Percentiles rank a stretch among this genome's conserved stretches.
Conservation (phyloP, 2,329 filamentous ascomycete genomes). For the Pseudogymnoascus sp. region DNA sequence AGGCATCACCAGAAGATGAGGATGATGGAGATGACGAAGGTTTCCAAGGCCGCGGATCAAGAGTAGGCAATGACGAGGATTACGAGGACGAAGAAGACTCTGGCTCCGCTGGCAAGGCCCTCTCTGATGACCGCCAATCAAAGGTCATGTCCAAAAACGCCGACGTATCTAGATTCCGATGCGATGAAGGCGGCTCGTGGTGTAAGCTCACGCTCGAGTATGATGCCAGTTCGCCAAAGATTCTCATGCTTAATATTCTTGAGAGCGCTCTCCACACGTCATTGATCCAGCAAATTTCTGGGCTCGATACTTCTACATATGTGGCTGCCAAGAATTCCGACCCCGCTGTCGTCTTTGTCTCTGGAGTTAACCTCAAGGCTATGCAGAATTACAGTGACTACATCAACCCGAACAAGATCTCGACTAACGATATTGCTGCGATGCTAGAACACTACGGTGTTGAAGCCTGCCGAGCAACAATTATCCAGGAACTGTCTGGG, state of each 20-base stretch:
- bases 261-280: slow-evolving; percentile 71
- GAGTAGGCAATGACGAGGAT: slow-evolving; percentile 23
- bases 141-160: slow-evolving; percentile 56
- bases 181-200: slow-evolving; percentile 68
- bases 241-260: slow-evolving; percentile 86
- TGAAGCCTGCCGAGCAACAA: slow-evolving; percentile 80
- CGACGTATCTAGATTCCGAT: slow-evolving; percentile 69
- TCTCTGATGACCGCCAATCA: slow-evolving; percentile 42
- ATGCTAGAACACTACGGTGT: slow-evolving; percentile 85
- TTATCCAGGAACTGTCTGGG: slow-evolving; percentile 74
- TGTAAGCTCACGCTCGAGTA: slow-evolving; percentile 82
- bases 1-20: slow-evolving; percentile 49
- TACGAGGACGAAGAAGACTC: slow-evolving; percentile 31
- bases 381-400: slow-evolving; percentile 84
- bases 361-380: slow-evolving; percentile 79
- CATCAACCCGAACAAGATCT: slow-evolving; percentile 77
- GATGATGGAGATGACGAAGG: slow-evolving; percentile 47
- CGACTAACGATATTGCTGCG: slow-evolving; percentile 86
- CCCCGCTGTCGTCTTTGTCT: slow-evolving; percentile 59
- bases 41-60: slow-evolving; percentile 37
- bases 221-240: slow-evolving; percentile 70
- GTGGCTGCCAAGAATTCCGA: slow-evolving; percentile 51
- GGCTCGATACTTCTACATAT: slow-evolving; percentile 64
- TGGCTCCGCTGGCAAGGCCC: slow-evolving; percentile 16
- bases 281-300: slow-evolving; percentile 78